Percentiles rank a stretch among this genome's conserved stretches.
These are phyloP conservation scores for Primulina eburnea DNA, from an alignment of 257 asterid genomes.

Conservation along the genomic window DNA sequence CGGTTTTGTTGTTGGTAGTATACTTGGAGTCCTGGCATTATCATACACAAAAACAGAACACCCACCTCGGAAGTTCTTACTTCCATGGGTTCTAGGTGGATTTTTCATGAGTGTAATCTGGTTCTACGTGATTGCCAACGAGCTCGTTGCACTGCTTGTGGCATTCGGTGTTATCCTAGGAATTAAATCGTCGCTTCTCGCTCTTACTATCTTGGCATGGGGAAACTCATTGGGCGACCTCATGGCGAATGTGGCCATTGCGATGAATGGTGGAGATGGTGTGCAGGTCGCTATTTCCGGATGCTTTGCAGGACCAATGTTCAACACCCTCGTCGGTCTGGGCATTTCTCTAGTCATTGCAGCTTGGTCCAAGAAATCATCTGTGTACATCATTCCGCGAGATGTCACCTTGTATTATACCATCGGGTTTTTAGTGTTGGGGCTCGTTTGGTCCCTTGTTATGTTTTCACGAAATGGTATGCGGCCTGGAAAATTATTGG, in stretches of 20 bases:
- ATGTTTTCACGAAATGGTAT: conserved; percentile 55
- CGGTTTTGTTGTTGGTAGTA: conserved; percentile 35
- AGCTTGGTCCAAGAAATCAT: conserved; percentile 53
- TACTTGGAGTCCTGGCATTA: conserved; percentile 51
- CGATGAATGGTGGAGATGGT: conserved; percentile 55
- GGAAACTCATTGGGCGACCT: conserved; percentile 90
- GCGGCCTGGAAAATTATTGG: conserved; percentile 64
- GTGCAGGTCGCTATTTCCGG: conserved; percentile 87
- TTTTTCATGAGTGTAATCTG: conserved; percentile 76
- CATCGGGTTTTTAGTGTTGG: conserved; percentile 49
- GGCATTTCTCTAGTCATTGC: conserved; percentile 70
- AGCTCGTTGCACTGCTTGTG: conserved; percentile 66
- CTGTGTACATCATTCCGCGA: conserved; percentile 45
- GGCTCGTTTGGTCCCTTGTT: conserved; percentile 64
- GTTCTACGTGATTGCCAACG: conserved; percentile 77
- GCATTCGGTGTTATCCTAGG: conserved; percentile 55
- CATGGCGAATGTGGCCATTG: conserved; percentile 75
- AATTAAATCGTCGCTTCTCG: conserved; percentile 56
- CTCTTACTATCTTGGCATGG: conserved; percentile 75
- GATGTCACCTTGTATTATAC: conserved; percentile 66
- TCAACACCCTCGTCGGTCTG: conserved; percentile 68
- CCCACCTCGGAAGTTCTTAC: conserved; percentile 47
- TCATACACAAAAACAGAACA: conserved; percentile 38
- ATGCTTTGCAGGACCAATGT: conserved; percentile 86
- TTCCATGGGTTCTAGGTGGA: conserved; percentile 78